phyloP scores from a whole-genome alignment of 768 basidiomycete species.

The Lactarius hengduanensis region DNA sequence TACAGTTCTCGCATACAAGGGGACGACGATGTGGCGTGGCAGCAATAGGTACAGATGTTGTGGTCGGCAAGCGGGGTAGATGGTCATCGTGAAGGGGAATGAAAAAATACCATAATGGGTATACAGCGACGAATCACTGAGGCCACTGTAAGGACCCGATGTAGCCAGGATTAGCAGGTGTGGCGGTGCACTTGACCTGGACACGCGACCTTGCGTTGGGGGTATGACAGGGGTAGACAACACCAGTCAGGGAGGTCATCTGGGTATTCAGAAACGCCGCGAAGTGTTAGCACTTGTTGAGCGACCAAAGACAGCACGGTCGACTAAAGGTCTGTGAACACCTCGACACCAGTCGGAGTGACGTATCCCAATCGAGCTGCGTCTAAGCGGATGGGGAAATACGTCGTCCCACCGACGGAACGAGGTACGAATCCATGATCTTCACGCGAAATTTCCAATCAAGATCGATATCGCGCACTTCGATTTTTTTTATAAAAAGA shows the following conservation, averaged over 20 bases:
- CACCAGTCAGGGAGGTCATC: neutral
- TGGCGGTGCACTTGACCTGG: neutral
- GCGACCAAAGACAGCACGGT: neutral
- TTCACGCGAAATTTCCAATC: neutral
- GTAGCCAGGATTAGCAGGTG: neutral
- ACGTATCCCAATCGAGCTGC: constrained; percentile 13
- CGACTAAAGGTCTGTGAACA: constrained; percentile 9
- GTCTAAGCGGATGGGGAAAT: constrained; percentile 22
- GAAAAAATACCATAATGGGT: neutral
- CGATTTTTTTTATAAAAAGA: neutral
- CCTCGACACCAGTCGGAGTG: constrained; percentile 18
- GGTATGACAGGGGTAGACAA: neutral
- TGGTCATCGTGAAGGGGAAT: neutral
- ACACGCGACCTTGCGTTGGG: neutral
- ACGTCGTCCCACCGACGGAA: constrained; percentile 20
- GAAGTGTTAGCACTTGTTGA: neutral
- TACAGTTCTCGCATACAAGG: neutral
- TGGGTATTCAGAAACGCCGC: neutral
- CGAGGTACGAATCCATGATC: constrained; percentile 12
- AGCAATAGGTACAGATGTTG: neutral
- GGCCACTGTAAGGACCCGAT: neutral
- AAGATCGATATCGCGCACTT: too few species aligned
- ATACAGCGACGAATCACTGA: neutral
- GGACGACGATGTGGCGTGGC: neutral
- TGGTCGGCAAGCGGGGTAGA: neutral